Evolutionary conservation across 495 filamentous ascomycete species (phyloP), one percentile per base, ranked within the genome.

Genomic region (Podospora pseudoanserina): DNA sequence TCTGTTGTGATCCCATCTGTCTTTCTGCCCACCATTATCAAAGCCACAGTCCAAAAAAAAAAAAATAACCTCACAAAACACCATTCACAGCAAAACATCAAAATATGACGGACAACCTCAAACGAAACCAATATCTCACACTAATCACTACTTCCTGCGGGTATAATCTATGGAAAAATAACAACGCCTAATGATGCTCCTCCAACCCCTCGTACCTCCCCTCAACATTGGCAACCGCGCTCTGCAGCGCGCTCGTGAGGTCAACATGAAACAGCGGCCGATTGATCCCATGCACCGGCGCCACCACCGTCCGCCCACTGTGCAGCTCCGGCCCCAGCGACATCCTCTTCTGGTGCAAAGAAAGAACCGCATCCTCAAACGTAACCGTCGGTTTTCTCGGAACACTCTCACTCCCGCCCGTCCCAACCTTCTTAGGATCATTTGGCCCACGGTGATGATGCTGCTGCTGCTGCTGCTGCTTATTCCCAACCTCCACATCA

Each of bases 191-290:
- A 49, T 49, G 39, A 49, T 49, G 39, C 39, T 49, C 39, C 39
- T 49, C 39, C 39, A 49, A 49, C 7, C 39, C 39, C 70, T 82
- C 79, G 0, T 70, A 67, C 49, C 82, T 79, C 53, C 79, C 81
- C 81, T 90, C 83, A 7, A 88, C 87, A 71, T 94, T 97, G 34
- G 88, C 86, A 70, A 98, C 86, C 18, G 93, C 94, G 77, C 92
- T 94, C 78, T 96, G 90, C 73, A 98, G 75, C 27, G 95, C 95
- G 73, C 91, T 94, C 16, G 93, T 97, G 30, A 99, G 77, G 76
- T 99, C 95, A 66, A 96, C 87, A 73, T 99, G 96, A 87, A 99
- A 98, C 70, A 97, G 86, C 59, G 95, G 95, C 72, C 92, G 79
- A 79, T 95, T 93, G 67, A 97, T 82, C 57, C 95, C 91, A 69